phyloP scores from a whole-genome alignment of 1,284 basidiomycete genomes.

The Cystobasidium sp. region DNA sequence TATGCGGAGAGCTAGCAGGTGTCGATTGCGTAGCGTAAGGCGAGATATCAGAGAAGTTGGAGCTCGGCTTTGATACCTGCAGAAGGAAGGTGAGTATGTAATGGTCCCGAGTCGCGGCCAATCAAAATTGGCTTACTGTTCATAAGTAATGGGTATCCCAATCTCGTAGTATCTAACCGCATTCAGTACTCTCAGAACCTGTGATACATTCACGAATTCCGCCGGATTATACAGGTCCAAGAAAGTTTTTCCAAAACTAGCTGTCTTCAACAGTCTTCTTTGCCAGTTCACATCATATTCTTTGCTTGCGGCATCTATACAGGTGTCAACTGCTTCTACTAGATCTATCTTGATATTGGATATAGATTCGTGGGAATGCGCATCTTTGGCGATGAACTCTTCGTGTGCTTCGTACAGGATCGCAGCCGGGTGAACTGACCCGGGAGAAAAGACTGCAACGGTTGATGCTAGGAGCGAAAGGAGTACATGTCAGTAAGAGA shows the following conservation, averaged over 20 bases:
- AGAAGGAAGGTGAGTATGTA: neutral
- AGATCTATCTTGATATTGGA: constrained; percentile 84
- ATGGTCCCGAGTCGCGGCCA: neutral
- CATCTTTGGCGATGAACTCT: constrained; percentile 77
- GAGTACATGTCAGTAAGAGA: constrained; percentile 23
- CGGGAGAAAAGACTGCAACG: constrained; percentile 83
- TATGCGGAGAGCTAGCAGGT: constrained; percentile 89
- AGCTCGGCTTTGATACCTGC: constrained; percentile 47
- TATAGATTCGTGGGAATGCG: constrained; percentile 91
- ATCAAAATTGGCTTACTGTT: constrained; percentile 67
- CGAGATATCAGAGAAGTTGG: constrained; percentile 70
- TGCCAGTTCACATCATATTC: constrained; percentile 94
- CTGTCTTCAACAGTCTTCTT: constrained; percentile 69
- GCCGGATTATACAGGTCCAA: constrained; percentile 89
- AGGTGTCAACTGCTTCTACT: constrained; percentile 84
- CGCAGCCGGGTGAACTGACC: constrained; percentile 87
- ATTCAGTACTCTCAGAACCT: constrained; percentile 91
- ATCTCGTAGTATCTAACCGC: constrained; percentile 88
- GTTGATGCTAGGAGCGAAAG: constrained; percentile 64
- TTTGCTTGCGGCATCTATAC: constrained; percentile 88
- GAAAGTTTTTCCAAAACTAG: constrained; percentile 92
- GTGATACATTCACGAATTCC: constrained; percentile 87
- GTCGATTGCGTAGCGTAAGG: constrained; percentile 82
- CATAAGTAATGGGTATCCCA: constrained; percentile 89
- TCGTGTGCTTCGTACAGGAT: constrained; percentile 92